Percentiles rank a stretch among this genome's conserved stretches.
Evolutionary conservation across 805 yeast genomes (phyloP).

Genomic region (Monosporozyma servazzii): DNA sequence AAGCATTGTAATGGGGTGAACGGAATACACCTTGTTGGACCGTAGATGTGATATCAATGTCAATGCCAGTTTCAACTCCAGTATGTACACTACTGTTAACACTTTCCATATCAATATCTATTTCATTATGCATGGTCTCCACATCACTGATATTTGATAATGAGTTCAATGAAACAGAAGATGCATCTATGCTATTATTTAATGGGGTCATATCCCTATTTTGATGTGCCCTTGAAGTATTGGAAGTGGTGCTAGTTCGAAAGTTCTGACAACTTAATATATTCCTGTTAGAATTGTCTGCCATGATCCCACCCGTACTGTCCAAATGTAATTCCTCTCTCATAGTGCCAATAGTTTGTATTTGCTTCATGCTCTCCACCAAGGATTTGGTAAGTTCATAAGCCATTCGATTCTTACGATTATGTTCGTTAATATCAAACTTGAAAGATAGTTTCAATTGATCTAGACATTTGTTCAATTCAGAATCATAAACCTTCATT

Average conservation of each 20-base stretch:
- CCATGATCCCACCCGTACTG: background rate
- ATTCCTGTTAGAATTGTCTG: background rate
- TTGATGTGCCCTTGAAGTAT: background rate
- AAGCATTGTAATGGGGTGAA: background rate
- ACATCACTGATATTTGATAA: conserved; percentile 15
- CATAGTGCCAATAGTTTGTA: conserved; percentile 3
- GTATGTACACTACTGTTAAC: conserved; percentile 22
- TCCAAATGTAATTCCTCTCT: background rate
- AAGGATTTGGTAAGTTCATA: conserved; percentile 10
- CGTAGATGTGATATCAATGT: background rate
- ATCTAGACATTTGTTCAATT: conserved; percentile 11
- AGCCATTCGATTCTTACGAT: background rate
- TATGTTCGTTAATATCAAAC: conserved; percentile 6
- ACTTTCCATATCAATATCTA: conserved; percentile 18
- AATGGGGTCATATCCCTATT: background rate
- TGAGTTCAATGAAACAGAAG: conserved; percentile 10
- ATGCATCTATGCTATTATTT: conserved; percentile 1
- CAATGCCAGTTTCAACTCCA: conserved; percentile 7
- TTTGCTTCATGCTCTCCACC: conserved; percentile 20
- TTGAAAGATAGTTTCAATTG: conserved; percentile 7
- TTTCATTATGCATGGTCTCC: conserved; percentile 17
- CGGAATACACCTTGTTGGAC: background rate
- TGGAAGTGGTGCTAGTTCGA: background rate
- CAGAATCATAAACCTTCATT: conserved; percentile 14
- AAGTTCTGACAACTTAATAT: background rate